Conservation (phyloP, 2,329 filamentous ascomycete species). For the Aspergillus amoenus region DNA sequence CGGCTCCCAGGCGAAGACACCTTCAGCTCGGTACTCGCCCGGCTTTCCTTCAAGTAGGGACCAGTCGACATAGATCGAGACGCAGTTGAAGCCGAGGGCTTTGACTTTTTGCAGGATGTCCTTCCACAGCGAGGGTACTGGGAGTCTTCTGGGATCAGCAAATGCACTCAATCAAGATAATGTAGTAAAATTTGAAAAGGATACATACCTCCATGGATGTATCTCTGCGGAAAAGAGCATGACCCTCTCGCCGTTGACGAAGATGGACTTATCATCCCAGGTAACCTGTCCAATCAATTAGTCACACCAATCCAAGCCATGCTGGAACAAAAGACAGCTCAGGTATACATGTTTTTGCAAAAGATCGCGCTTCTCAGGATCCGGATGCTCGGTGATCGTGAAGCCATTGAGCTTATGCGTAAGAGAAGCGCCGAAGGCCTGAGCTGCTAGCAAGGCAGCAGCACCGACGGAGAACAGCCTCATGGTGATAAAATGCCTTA, state of each 20-base stretch:
- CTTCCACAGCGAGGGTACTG: conserved; percentile 63
- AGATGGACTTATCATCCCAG: conserved; percentile 71
- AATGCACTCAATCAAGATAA: not conserved
- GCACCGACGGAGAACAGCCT: conserved; percentile 37
- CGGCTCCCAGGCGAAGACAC: conserved; percentile 68
- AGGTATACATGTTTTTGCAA: conserved; percentile 57
- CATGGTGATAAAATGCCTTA: conserved; percentile 27
- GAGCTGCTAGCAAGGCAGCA: conserved; percentile 42
- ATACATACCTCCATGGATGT: conserved; percentile 61
- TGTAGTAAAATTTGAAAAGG: no score
- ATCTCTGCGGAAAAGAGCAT: conserved; percentile 74
- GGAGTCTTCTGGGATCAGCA: conserved; percentile 44
- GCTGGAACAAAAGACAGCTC: not conserved
- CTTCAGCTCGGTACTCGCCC: conserved; percentile 68
- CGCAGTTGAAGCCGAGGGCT: conserved; percentile 73
- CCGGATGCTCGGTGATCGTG: conserved; percentile 43
- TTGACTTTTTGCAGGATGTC: conserved; percentile 83
- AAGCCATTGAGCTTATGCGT: conserved; percentile 51
- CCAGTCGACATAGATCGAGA: conserved; percentile 81
- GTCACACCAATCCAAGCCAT: not conserved
- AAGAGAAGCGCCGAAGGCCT: conserved; percentile 49
- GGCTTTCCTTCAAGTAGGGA: conserved; percentile 71
- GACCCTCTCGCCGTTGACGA: conserved; percentile 67
- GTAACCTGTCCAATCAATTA: conserved; percentile 50
- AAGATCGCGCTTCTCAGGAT: conserved; percentile 45